A percentile compares a stretch with the other conserved stretches of the same genome.
Evolutionary conservation across 2,329 filamentous ascomycete species (phyloP).

Genomic region (Fonsecaea multimorphosa): DNA sequence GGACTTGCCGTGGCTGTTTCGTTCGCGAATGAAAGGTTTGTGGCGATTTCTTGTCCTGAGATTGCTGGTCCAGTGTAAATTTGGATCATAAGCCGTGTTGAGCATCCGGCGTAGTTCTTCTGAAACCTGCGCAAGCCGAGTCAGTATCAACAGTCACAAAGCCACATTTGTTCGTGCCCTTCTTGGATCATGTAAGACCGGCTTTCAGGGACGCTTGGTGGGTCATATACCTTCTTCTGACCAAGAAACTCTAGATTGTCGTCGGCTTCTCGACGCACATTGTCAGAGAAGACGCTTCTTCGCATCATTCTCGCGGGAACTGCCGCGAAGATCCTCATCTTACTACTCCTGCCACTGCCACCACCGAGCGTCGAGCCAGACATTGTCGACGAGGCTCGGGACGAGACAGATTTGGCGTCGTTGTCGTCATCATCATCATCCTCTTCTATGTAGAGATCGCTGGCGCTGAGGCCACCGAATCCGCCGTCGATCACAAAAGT

Average conservation of each 20-base stretch:
- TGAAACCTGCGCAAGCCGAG: slow-evolving; percentile 3
- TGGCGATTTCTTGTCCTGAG: slow-evolving; percentile 9
- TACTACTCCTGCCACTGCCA: too few species aligned
- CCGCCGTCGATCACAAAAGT: neutral
- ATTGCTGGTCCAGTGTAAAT: slow-evolving; percentile 15
- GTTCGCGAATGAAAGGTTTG: slow-evolving; percentile 1
- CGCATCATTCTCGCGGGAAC: neutral
- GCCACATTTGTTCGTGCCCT: neutral
- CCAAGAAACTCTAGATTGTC: slow-evolving; percentile 15
- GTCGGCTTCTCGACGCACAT: neutral
- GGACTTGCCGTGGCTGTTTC: slow-evolving; percentile 5
- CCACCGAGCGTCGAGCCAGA: slow-evolving; percentile 13
- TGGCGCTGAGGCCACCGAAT: neutral
- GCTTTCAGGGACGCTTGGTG: neutral
- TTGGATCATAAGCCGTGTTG: slow-evolving; percentile 7
- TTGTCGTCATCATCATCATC: slow-evolving; percentile 3
- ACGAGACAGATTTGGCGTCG: neutral
- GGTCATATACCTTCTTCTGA: slow-evolving; percentile 13
- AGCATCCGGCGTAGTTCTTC: slow-evolving; percentile 17
- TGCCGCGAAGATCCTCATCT: neutral
- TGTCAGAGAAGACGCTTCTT: neutral
- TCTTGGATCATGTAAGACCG: too few species aligned
- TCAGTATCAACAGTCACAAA: neutral
- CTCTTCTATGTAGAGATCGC: slow-evolving; percentile 11
- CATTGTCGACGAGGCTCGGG: slow-evolving; percentile 5